Base-by-base conservation (phyloP, 305 asterid genomes). In the Fraxinus paxiana region DNA sequence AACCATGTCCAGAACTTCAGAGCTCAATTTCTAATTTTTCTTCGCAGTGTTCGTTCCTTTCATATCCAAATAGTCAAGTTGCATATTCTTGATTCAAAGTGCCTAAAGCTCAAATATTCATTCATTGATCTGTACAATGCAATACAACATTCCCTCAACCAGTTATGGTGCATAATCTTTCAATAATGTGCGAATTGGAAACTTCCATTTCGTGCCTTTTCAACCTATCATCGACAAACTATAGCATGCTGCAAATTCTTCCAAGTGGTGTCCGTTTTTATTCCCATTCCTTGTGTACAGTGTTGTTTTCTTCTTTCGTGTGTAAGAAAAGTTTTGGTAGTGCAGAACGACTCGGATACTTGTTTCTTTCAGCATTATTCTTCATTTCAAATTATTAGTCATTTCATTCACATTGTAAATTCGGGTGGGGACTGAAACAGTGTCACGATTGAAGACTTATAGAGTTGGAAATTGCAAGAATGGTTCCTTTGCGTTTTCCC, bases 261-360 rank as follows among this genome's bases (percentile, higher is more conserved):
- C 82, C 85, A 48, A 73, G 82, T 82, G 87, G 86, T 78, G 83
- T 82, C 79, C 38, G 65, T 76, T 89, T 73, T 8, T 84, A 48
- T 56, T 77, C 84, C 80, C 77, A 83, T 87, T 84, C 84, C 76
- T 70, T 82, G 83, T 95, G 98, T 92, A 92, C 94, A 91, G 98
- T 87, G 88, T 89, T 87, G 17, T 85, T 84, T 88, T 89, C 84
- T 92, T 86, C 80, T 87, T 90, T 90, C 90, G 86, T 85, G 90
- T 91, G 97, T 93, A 91, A 92, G 96, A 87, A 93, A 92, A 94
- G 95, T 93, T 93, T 95, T 95, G 97, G 93, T 93, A 93, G 98
- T 86, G 88, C 88, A 88, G 92, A 79, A 79, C 84, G 81, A 80
- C 73, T 85, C 83, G 82, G 77, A 83, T 84, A 85, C 85, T 83